These are phyloP conservation scores for Moesziomyces sp. DNA, from an alignment of 1,284 basidiomycete genomes.

Conservation along the genomic window DNA sequence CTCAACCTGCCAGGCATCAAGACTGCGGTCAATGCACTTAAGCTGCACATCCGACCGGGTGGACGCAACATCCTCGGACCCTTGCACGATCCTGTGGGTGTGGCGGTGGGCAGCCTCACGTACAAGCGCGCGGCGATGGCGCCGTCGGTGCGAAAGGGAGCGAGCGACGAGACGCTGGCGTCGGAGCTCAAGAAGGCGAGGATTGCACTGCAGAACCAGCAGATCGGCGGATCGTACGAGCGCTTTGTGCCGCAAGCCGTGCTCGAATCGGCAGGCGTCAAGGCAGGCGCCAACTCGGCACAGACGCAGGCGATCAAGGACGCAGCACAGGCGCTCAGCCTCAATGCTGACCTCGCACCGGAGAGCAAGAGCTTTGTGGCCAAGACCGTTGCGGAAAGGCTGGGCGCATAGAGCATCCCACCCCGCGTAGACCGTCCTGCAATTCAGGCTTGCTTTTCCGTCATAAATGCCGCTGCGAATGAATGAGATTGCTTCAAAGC, in stretches of 20 bases:
- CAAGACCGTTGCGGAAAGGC: slow-evolving; percentile 27
- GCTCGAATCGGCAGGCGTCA: slow-evolving; percentile 21
- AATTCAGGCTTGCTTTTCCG: neutral
- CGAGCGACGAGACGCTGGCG: slow-evolving; percentile 26
- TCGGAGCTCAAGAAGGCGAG: slow-evolving; percentile 29
- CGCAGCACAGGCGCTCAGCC: slow-evolving; percentile 31
- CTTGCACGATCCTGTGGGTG: slow-evolving; percentile 22
- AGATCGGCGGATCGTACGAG: slow-evolving; percentile 37
- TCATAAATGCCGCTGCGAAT: too few species aligned
- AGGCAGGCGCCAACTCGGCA: neutral
- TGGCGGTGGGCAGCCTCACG: slow-evolving; percentile 14
- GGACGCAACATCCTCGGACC: slow-evolving; percentile 37
- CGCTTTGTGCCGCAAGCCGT: slow-evolving; percentile 11
- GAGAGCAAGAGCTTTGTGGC: slow-evolving; percentile 27
- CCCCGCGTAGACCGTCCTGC: neutral
- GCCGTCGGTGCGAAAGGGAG: slow-evolving; percentile 4
- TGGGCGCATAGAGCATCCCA: slow-evolving; percentile 6
- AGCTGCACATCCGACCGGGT: slow-evolving; percentile 35
- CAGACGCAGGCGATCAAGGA: slow-evolving; percentile 19
- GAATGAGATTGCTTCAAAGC: slow-evolving; percentile 3
- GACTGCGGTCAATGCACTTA: slow-evolving; percentile 36
- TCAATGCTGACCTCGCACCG: slow-evolving; percentile 30
- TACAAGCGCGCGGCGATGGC: slow-evolving; percentile 7
- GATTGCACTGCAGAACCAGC: slow-evolving; percentile 30
- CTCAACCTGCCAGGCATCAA: slow-evolving; percentile 42